Conservation (phyloP, 345 rosid genomes). For the Eucalyptus erythrocorys region DNA sequence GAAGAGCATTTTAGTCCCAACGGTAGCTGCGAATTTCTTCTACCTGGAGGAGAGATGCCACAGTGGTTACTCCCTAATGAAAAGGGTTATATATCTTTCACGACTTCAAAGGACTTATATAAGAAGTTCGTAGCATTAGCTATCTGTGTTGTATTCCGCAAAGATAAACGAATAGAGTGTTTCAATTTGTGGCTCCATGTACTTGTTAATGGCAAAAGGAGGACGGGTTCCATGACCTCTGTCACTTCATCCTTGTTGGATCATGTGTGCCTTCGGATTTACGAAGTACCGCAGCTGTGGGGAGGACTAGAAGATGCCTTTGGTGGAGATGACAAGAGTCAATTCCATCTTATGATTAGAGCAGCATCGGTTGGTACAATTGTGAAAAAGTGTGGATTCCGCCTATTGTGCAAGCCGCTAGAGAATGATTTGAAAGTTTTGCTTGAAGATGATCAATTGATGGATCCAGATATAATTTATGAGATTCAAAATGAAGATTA, state of each 20-base stretch:
- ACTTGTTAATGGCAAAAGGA: too few relatives aligned
- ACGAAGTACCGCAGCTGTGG: accelerated
- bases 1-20: accelerated
- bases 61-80: accelerated
- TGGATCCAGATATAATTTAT: accelerated
- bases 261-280: too few relatives aligned
- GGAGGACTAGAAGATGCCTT: too few relatives aligned
- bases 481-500: too few relatives aligned
- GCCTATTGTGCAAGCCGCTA: too few relatives aligned
- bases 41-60: not conserved
- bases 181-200: accelerated
- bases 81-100: not conserved
- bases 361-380: accelerated
- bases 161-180: accelerated
- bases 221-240: accelerated
- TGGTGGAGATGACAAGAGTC: too few relatives aligned
- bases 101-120: not conserved
- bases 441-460: too few relatives aligned
- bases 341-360: too few relatives aligned
- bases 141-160: accelerated
- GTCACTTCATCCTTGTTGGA: too few relatives aligned
- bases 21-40: accelerated
- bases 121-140: accelerated
- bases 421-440: too few relatives aligned
- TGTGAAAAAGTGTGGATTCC: too few relatives aligned